Base-by-base conservation (phyloP, 1,284 basidiomycete species). In the Rhodofomes roseus region DNA sequence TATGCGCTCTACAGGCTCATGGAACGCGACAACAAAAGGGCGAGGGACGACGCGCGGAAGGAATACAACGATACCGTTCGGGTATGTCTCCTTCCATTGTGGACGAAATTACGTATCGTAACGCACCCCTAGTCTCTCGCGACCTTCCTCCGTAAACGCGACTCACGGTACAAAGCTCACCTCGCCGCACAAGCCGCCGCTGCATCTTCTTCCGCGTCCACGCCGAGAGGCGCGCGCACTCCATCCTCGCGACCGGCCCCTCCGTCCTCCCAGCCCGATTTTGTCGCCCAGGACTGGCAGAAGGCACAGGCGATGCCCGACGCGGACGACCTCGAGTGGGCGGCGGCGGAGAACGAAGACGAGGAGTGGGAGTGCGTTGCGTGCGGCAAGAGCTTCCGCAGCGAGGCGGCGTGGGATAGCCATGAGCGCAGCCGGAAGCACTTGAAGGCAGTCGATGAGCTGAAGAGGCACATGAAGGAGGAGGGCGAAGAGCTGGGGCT, bases 371-470 rank as follows among this genome's bases (percentile, higher is more conserved):
- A 98, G 72, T 99, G 97, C 69, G 90, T 98, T n/a, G 96, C 91
- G 2, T 99, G 97, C 70, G 82, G 86, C 57, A 98, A 98, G 77
- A 82, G 81, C 1, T 99, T 98, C 74, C 81, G 90, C 68, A 95
- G 90, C 65, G 95, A 98, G 70, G 93, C 94, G 0, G 92, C 95
- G 18, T 99, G 96, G 94, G 82, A 88, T 66, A 98, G 96, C 72
- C 97, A 99, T 66, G 97, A 99, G 73, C 81, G 95, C 65, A 98
- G 95, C 74, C 93, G 92, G 74, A 98, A 96, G 74, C 97, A 99
- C 73, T 76, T 93, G 72, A 94, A 92, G 73, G 92, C 93, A 61
- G 86, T 96, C 18, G 92, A 92, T 70, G 78, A 76, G 65, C 71
- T 96, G 57, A 84, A 84, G 71, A 76, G 77, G 59, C 81, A 92